Evolutionary conservation across 2,329 filamentous ascomycete species (phyloP).

Genomic region (Hypomyces rosellus): DNA sequence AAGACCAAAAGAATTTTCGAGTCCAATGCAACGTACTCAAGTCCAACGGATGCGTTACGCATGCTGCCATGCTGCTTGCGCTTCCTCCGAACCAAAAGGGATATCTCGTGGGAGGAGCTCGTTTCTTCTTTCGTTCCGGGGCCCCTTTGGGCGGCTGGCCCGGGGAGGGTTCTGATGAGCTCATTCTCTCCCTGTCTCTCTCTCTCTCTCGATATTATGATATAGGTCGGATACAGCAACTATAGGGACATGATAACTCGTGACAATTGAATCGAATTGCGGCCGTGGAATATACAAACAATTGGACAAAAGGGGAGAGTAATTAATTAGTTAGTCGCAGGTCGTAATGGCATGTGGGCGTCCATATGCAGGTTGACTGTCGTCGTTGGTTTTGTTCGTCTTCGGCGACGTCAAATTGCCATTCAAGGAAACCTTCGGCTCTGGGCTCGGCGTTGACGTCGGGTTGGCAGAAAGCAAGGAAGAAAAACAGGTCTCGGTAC

Average conservation of each 20-base stretch:
- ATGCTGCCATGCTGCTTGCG: conserved; percentile 84
- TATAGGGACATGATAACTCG: too few relatives aligned
- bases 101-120: conserved; percentile 46
- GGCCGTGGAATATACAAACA: too few relatives aligned
- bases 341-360: not conserved
- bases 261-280: too few relatives aligned
- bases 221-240: too few relatives aligned
- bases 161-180: conserved; percentile 7
- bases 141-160: conserved; percentile 14
- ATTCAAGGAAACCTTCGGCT: not conserved
- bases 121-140: conserved; percentile 31
- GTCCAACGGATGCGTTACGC: conserved; percentile 89
- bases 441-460: conserved; percentile 6
- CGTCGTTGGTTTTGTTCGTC: too few relatives aligned
- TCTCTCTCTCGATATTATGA: not conserved
- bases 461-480: not conserved
- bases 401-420: not conserved
- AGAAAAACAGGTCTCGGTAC: not conserved
- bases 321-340: not conserved
- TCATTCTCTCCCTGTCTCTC: conserved; percentile 7
- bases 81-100: conserved; percentile 97
- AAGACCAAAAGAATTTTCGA: not conserved
- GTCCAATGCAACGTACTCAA: conserved; percentile 50
- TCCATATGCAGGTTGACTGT: too few relatives aligned
- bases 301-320: not conserved